Evolutionary conservation across 345 rosid genomes (phyloP), one percentile per base, ranked within the genome.

Genomic region (Viola odorata): DNA sequence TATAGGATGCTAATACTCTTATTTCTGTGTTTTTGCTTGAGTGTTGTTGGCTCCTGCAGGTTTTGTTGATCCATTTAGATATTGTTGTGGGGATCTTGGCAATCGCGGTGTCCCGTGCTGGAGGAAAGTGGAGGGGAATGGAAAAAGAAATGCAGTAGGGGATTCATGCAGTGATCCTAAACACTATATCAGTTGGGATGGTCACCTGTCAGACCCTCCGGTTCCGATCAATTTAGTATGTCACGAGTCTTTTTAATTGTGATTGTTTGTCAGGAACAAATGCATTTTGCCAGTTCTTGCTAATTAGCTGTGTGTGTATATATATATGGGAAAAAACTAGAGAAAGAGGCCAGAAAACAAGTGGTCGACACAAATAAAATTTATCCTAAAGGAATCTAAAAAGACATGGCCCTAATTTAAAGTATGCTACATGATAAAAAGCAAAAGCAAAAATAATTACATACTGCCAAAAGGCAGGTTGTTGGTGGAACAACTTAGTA

Each of bases 51-150:
- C 32, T 23, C 32, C 32, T 61, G 39, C 57, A 85, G 88, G 91
- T 48, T 89, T 83, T 63, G 45, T 45, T 60, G 37, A 69, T 5
- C 84, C 91, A 57, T 62, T 83, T 12, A 36, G 73, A 16, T 85
- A 86, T 9, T 87, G 91, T 42, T 87, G 95, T 69, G 91, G 97
- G 3, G 81, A 85, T 44, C 86, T 88, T 55, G 91, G 90, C 75
- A 73, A 80, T 77, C 71, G 58, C 8, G 39, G 37, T 0, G 58
- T 58, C n/a, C 79, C 67, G 63, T 81, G 89, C 60, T 94, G 94
- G 32, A 79, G 75, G 47, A 76, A 69, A 66, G 57, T 67, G 45
- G 45, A 12, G 14, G 74, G 72, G 54, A 45, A 78, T 44, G 91
- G 86, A 3, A 81, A 72, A 63, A 84, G 81, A 60, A 45, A 56